phyloP scores from a whole-genome alignment of 2,329 filamentous ascomycete species.

The Monosporascus sp. region DNA sequence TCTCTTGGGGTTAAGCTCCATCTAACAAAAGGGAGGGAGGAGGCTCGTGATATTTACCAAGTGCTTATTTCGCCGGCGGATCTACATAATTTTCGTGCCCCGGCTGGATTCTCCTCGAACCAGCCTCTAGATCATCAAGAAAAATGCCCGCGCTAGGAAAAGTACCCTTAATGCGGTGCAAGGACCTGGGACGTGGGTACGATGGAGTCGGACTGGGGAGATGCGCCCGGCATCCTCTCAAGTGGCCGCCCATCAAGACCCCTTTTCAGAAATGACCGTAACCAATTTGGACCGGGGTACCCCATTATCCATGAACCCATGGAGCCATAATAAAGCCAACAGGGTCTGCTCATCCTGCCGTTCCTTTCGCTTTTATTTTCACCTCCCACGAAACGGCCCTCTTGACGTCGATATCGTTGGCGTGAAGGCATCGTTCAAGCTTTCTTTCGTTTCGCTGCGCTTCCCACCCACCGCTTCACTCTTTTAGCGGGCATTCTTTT shows the following conservation, averaged over 20 bases:
- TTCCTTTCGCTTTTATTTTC: slow-evolving; percentile 30
- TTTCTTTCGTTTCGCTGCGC: slow-evolving; percentile 44
- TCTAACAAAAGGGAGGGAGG: too few species aligned
- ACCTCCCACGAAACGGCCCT: slow-evolving; percentile 38
- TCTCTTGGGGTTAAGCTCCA: too few species aligned
- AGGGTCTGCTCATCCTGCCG: slow-evolving; percentile 30
- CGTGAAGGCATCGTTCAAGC: slow-evolving; percentile 39
- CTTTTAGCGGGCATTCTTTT: slow-evolving; percentile 81
- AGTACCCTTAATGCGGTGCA: not conserved
- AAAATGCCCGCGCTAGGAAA: not conserved
- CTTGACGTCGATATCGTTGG: slow-evolving; percentile 47
- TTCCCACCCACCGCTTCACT: slow-evolving; percentile 67
- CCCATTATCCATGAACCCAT: slow-evolving; percentile 20
- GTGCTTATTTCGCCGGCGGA: not conserved
- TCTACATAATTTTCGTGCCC: not conserved
- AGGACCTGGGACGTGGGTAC: not conserved
- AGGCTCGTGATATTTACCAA: not conserved
- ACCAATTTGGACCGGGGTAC: slow-evolving; percentile 18
- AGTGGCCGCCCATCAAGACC: not conserved
- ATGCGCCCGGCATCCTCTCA: not conserved
- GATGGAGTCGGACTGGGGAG: not conserved
- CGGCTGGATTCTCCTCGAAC: not conserved
- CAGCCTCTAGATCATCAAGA: not conserved
- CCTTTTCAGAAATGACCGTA: not conserved
- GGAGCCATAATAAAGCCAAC: slow-evolving; percentile 36